Percentiles rank a stretch among this genome's conserved stretches.
These are phyloP conservation scores for Scenedesmus sp. DNA, from an alignment of 163 green algal species.

Conservation along the genomic window DNA sequence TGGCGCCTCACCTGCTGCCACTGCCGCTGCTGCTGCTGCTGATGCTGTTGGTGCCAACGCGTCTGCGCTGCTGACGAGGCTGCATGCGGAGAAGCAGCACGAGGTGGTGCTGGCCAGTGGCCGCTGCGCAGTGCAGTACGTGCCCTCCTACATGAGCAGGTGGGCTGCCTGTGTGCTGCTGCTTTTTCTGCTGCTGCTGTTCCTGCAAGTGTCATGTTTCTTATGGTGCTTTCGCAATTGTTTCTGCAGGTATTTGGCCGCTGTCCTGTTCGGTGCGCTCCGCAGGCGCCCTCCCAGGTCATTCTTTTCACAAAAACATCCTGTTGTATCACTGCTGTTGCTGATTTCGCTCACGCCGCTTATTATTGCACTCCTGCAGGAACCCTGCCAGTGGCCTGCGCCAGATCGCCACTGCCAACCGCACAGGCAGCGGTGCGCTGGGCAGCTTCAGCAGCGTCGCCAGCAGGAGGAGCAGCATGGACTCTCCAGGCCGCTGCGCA, in stretches of 20 bases:
- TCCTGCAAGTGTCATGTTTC: neutral
- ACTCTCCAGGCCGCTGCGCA: neutral
- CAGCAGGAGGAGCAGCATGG: neutral
- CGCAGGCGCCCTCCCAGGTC: too few relatives aligned
- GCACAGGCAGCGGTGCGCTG: neutral
- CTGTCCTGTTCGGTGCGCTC: neutral
- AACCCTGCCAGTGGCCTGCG: conserved; percentile 16
- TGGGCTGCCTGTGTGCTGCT: neutral
- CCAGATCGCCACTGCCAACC: conserved; percentile 1
- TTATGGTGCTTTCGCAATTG: neutral
- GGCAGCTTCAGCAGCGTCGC: conserved; percentile 1
- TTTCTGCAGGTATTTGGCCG: neutral
- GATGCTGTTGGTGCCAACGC: neutral
- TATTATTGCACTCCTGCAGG: neutral
- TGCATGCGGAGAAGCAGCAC: neutral
- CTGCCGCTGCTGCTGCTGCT: neutral
- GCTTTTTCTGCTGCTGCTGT: neutral
- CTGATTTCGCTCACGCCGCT: too few relatives aligned
- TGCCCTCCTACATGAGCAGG: conserved; percentile 31
- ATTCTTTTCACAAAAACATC: too few relatives aligned
- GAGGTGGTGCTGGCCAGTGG: conserved; percentile 22
- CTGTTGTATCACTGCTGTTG: too few relatives aligned
- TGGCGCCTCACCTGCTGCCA: neutral
- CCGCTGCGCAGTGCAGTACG: neutral
- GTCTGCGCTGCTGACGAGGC: neutral